Conservation (phyloP, 2,329 filamentous ascomycete genomes). For the Penicillium sp. region DNA sequence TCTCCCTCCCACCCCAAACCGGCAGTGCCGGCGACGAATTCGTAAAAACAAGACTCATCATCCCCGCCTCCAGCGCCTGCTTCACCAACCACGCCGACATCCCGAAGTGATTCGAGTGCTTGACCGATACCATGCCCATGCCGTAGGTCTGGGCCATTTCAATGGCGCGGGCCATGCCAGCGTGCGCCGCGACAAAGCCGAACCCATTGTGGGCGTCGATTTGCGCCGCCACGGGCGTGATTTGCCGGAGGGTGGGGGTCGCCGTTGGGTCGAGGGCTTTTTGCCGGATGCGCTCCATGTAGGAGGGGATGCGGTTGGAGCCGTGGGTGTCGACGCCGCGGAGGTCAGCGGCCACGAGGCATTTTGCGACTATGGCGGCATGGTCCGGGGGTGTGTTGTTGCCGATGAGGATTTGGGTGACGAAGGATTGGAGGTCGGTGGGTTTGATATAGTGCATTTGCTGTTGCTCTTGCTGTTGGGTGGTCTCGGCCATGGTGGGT, state of each 20-base stretch:
- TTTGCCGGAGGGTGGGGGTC: slow-evolving; percentile 58
- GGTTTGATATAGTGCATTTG: slow-evolving; percentile 22
- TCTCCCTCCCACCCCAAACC: slow-evolving; percentile 67
- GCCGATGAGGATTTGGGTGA: slow-evolving; percentile 30
- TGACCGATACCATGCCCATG: slow-evolving; percentile 75
- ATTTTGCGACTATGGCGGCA: slow-evolving; percentile 65
- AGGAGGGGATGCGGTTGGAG: slow-evolving; percentile 75
- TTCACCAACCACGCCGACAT: slow-evolving; percentile 82
- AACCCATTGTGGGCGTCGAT: slow-evolving; percentile 71
- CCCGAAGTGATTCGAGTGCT: slow-evolving; percentile 79
- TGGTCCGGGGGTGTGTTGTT: slow-evolving; percentile 62
- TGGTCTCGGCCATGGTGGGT: slow-evolving; percentile 14
- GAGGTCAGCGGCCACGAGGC: slow-evolving; percentile 73
- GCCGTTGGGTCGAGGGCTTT: slow-evolving; percentile 67
- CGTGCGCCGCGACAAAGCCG: slow-evolving; percentile 70
- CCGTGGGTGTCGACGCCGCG: slow-evolving; percentile 80
- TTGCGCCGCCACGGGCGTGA: slow-evolving; percentile 71
- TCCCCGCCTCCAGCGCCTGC: slow-evolving; percentile 70
- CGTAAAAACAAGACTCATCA: slow-evolving; percentile 72
- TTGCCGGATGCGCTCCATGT: slow-evolving; percentile 71
- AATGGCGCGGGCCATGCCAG: slow-evolving; percentile 68
- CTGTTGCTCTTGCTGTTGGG: slow-evolving; percentile 3
- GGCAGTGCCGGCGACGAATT: slow-evolving; percentile 73
- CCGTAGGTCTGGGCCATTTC: slow-evolving; percentile 65
- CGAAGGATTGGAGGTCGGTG: slow-evolving; percentile 27